Evolutionary conservation across 2,329 filamentous ascomycete genomes (phyloP).

Genomic region (Nothophaeocryptopus gaeumannii): DNA sequence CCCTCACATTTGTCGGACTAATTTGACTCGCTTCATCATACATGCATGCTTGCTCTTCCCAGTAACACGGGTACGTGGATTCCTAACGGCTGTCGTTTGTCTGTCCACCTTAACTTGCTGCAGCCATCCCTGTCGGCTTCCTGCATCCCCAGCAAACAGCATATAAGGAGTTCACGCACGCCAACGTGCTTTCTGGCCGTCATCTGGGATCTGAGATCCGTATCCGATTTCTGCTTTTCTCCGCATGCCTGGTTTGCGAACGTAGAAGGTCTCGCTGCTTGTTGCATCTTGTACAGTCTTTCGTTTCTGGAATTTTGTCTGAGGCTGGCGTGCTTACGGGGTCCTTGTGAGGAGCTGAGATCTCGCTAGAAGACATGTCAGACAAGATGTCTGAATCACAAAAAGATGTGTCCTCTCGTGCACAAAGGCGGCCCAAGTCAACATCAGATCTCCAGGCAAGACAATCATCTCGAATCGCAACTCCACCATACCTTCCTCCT

Average conservation of each 20-base stretch:
- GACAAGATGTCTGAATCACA: constrained; percentile 2
- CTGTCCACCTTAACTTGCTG: constrained; percentile 5
- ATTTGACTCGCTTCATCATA: no score
- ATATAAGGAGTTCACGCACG: constrained; percentile 10
- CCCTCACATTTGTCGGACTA: no score
- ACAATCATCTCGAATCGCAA: constrained; percentile 10
- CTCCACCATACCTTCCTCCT: constrained; percentile 18
- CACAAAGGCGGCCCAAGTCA: constrained; percentile 10
- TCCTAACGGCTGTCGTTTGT: background rate
- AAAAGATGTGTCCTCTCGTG: constrained; percentile 7
- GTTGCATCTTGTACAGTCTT: background rate
- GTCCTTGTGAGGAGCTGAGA: background rate
- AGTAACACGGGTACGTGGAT: no score
- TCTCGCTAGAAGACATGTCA: background rate
- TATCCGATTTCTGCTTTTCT: constrained; percentile 10
- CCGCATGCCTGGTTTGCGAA: background rate
- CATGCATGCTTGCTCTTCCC: no score
- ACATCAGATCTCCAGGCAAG: constrained; percentile 15
- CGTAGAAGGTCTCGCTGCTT: constrained; percentile 6
- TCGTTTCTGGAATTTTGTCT: no score
- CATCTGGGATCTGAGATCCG: background rate
- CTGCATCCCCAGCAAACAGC: constrained; percentile 15
- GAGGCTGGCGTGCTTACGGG: no score
- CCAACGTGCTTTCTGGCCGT: constrained; percentile 10
- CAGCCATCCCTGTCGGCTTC: constrained; percentile 16